A percentile compares a stretch with the other conserved stretches of the same genome.
phyloP scores from a whole-genome alignment of 345 rosid species.

The Murraya koenigii region DNA sequence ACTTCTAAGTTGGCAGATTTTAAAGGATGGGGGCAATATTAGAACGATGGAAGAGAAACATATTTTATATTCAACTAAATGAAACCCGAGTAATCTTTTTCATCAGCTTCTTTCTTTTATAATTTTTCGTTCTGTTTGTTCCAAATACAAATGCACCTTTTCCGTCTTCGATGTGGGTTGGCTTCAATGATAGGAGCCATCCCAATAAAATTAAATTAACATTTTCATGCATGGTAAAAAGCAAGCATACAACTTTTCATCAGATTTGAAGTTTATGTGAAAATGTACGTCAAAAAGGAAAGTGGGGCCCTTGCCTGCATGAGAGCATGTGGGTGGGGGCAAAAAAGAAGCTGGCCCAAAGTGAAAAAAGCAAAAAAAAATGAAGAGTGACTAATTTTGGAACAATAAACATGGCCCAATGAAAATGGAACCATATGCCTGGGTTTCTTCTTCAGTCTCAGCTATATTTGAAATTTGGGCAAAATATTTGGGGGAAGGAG shows the following conservation, averaged over 20 bases:
- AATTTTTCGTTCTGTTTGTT: not conserved
- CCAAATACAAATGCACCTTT: slow-evolving; percentile 15
- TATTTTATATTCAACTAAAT: slow-evolving; percentile 20
- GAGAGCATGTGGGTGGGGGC: slow-evolving; percentile 25
- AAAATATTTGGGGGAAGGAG: not conserved
- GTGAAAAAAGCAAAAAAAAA: too few species aligned
- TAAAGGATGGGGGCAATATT: slow-evolving; percentile 11
- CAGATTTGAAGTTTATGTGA: slow-evolving; percentile 11
- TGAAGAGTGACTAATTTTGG: not conserved
- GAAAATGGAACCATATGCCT: not conserved
- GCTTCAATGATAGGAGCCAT: slow-evolving; percentile 25
- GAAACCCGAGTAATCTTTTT: slow-evolving; percentile 11
- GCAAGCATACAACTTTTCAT: slow-evolving; percentile 14
- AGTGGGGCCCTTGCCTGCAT: not conserved
- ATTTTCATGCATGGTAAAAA: slow-evolving; percentile 24
- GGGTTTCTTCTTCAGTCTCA: not conserved
- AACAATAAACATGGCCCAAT: not conserved
- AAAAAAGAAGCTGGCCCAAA: not conserved
- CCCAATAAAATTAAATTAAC: slow-evolving; percentile 1
- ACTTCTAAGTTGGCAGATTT: slow-evolving; percentile 17
- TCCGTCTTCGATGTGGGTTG: slow-evolving; percentile 11
- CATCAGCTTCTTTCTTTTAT: not conserved
- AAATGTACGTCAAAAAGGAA: slow-evolving; percentile 8
- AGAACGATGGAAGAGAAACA: slow-evolving; percentile 13
- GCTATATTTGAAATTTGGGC: not conserved